Conservation (phyloP, 768 basidiomycete species). For the Chalciporus pseudorubinellus region DNA sequence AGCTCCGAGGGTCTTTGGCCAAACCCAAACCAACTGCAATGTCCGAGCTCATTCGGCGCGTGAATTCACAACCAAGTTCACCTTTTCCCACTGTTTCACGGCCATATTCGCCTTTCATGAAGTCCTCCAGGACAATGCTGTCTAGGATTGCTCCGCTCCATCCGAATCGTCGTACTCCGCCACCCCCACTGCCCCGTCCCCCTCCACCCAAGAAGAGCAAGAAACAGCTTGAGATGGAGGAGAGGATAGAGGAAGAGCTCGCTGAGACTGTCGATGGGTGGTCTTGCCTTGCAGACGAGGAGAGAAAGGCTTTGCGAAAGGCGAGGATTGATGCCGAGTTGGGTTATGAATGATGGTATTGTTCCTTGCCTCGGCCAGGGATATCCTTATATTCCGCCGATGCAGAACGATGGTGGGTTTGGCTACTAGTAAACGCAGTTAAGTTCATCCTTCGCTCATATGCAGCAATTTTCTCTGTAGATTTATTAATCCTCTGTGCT, state of each 20-base stretch:
- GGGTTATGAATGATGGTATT: constrained; percentile 45
- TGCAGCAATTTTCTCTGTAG: too few species aligned
- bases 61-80: constrained; percentile 63
- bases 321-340: constrained; percentile 64
- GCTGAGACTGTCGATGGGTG: constrained; percentile 71
- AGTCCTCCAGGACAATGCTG: constrained; percentile 60
- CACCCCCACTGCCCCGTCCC: constrained; percentile 66
- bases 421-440: too few species aligned
- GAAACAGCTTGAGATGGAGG: constrained; percentile 73
- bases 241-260: constrained; percentile 78
- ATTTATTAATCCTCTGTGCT: too few species aligned
- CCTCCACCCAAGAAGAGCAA: constrained; percentile 77
- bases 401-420: too few species aligned
- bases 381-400: too few species aligned
- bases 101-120: constrained; percentile 63
- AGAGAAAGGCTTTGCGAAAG: constrained; percentile 52
- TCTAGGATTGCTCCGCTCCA: constrained; percentile 75
- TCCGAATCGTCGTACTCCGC: constrained; percentile 68
- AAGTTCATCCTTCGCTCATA: too few species aligned
- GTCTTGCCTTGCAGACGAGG: constrained; percentile 38
- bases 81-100: constrained; percentile 35
- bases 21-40: constrained; percentile 61
- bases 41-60: constrained; percentile 74
- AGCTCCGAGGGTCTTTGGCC: constrained; percentile 39
- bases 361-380: neutral